These are phyloP conservation scores for Bipolaris zeicola DNA, from an alignment of 2,329 filamentous ascomycete species.

Conservation along the genomic window DNA sequence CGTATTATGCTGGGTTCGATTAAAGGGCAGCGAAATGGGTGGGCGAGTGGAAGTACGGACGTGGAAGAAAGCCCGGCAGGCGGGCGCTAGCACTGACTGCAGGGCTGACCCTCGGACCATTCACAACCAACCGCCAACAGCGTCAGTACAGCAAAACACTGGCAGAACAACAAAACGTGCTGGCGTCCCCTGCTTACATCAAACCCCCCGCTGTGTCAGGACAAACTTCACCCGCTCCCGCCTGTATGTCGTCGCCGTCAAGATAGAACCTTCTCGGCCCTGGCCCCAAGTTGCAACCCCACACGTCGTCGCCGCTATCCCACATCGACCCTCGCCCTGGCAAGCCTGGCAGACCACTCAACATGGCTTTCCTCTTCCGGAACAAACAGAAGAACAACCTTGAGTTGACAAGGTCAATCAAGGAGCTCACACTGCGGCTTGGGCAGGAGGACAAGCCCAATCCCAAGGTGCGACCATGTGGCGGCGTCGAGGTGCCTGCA, in stretches of 20 bases:
- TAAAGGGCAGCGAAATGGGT: neutral
- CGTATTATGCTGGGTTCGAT: neutral
- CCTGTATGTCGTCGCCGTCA: slow-evolving; percentile 39
- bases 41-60: slow-evolving; percentile 15
- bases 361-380: slow-evolving; percentile 74
- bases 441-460: slow-evolving; percentile 61
- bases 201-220: slow-evolving; percentile 12
- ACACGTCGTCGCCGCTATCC: slow-evolving; percentile 21
- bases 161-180: slow-evolving; percentile 32
- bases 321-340: slow-evolving; percentile 23
- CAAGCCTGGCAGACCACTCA: slow-evolving; percentile 24
- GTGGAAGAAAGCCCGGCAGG: slow-evolving; percentile 1
- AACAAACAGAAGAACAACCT: slow-evolving; percentile 65
- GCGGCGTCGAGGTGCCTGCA: slow-evolving; percentile 4
- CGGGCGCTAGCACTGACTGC: slow-evolving; percentile 16
- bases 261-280: slow-evolving; percentile 42
- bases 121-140: slow-evolving; percentile 24
- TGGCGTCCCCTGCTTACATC: slow-evolving; percentile 16
- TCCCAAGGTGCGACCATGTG: slow-evolving; percentile 57
- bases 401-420: slow-evolving; percentile 67
- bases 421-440: slow-evolving; percentile 66
- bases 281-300: slow-evolving; percentile 35
- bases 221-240: slow-evolving; percentile 18
- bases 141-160: slow-evolving; percentile 26
- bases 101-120: slow-evolving; percentile 22